phyloP scores from a whole-genome alignment of 192 early-diverging fungal species.

The Entophlyctis luteolus region DNA sequence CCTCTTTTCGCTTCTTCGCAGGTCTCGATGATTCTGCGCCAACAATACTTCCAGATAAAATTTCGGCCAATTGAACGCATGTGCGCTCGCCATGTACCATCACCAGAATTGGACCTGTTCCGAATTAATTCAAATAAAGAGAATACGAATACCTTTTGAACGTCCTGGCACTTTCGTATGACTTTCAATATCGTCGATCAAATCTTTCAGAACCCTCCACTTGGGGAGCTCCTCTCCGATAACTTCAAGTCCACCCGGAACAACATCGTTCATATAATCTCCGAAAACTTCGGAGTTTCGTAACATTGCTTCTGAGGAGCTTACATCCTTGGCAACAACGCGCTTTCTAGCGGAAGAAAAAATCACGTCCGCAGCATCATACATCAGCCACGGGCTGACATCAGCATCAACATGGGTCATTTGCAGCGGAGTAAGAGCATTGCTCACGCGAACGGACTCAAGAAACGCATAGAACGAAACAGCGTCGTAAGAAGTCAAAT shows the following conservation, averaged over 20 bases:
- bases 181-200: slow-evolving; percentile 70
- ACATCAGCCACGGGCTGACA: slow-evolving; percentile 76
- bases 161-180: neutral
- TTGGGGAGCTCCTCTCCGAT: slow-evolving; percentile 92
- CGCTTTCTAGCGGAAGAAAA: slow-evolving; percentile 59
- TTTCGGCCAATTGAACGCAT: slow-evolving; percentile 60
- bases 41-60: slow-evolving; percentile 23
- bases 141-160: neutral
- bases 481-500: slow-evolving; percentile 79
- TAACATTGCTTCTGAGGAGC: neutral
- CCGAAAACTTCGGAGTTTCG: slow-evolving; percentile 5
- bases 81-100: slow-evolving; percentile 67
- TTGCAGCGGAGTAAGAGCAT: slow-evolving; percentile 23
- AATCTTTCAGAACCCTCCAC: slow-evolving; percentile 67
- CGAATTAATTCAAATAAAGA: neutral
- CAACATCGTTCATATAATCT: slow-evolving; percentile 8
- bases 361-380: slow-evolving; percentile 80
- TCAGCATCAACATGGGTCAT: slow-evolving; percentile 25
- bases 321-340: slow-evolving; percentile 38
- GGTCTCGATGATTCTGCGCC: too few species aligned
- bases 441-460: slow-evolving; percentile 72
- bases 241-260: slow-evolving; percentile 67
- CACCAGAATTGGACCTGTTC: slow-evolving; percentile 56
- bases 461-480: slow-evolving; percentile 84
- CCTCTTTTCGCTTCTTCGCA: too few species aligned